Base-by-base conservation (phyloP, 495 filamentous ascomycete genomes). In the Penicillium ucsense region DNA sequence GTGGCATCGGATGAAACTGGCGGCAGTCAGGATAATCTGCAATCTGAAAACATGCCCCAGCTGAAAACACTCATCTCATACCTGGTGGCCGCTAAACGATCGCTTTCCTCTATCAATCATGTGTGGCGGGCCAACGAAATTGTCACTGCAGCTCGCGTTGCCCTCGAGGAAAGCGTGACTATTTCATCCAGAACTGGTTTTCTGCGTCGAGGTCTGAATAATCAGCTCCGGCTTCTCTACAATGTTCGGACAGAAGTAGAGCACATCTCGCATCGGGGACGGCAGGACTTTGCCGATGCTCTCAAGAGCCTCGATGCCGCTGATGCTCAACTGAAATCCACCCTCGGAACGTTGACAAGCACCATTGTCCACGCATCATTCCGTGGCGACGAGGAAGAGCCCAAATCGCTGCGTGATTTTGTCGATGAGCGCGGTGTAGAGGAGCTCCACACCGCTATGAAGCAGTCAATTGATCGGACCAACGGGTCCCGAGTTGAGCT, bases 81-180 rank as follows among this genome's bases (percentile, higher is more conserved):
- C 68, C 85, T 97, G 30, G 77, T 96, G 10, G 83, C 83, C 36
- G 86, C 94, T 3, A 98, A 97, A 67, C 81, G 88, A 29, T 90
- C 91, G 6, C 79, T 98, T 3, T 85, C 86, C n/a, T 89, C 87
- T 3, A 87, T 91, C 54, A 77, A 69, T 40, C 81, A 89, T 52
- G 88, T 96, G 36, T 82, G 83, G 64, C 86, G 88, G 37, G 92
- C 91, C 48, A 87, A 94, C 59, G 83, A 91, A 55, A 82, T 98
- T 35, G 86, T 92, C 38, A 86, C 80, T 35, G 67, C 79, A 6
- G 85, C 89, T 29, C 82, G 89, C 37, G 70, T 75, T 28, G 77
- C 86, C 28, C 68, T 96, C 46, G 88, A 95, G 59, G 83, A 90
- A 53, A 85, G 83, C 48, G 85, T 88, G 32, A 71, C 89, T 6